These are phyloP conservation scores for Tricholoma furcatifolium DNA, from an alignment of 768 basidiomycete genomes.

Conservation along the genomic window DNA sequence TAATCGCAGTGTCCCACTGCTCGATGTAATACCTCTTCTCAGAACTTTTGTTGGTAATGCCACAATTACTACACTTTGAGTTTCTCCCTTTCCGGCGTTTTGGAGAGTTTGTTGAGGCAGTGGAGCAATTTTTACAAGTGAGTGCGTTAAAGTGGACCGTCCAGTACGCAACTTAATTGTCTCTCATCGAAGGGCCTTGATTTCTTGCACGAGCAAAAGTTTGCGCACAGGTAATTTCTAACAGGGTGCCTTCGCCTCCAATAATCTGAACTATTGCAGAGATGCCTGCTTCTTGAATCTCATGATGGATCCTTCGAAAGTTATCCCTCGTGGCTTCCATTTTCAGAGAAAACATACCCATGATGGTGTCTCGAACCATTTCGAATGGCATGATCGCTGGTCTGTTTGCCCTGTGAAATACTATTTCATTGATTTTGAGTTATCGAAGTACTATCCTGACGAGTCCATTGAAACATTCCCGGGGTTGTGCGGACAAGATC, in stretches of 20 bases:
- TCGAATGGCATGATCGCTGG: slow-evolving; percentile 1
- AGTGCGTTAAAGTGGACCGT: no score
- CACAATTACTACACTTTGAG: slow-evolving; percentile 16
- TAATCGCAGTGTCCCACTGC: no score
- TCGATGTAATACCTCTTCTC: no score
- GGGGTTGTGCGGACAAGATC: slow-evolving; percentile 1
- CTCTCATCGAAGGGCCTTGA: slow-evolving; percentile 5
- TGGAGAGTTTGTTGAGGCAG: slow-evolving; percentile 22
- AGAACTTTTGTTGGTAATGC: slow-evolving; percentile 23
- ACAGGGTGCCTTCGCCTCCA: no score
- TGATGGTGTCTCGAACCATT: background rate
- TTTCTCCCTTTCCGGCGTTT: slow-evolving; percentile 19
- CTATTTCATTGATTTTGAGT: slow-evolving; percentile 2
- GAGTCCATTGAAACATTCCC: background rate
- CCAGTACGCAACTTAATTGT: no score
- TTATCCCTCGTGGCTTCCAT: slow-evolving; percentile 4
- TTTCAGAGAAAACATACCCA: background rate
- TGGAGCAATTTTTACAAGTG: slow-evolving; percentile 21
- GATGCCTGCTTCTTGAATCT: slow-evolving; percentile 3
- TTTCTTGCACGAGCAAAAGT: slow-evolving; percentile 4
- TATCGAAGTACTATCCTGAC: background rate
- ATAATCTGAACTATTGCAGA: background rate
- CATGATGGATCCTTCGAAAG: slow-evolving; percentile 2
- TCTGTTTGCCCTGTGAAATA: slow-evolving; percentile 12
- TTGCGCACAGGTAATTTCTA: background rate